Evolutionary conservation across 2,329 filamentous ascomycete genomes (phyloP), one percentile per base, ranked within the genome.

Genomic region (Balansia obtecta): DNA sequence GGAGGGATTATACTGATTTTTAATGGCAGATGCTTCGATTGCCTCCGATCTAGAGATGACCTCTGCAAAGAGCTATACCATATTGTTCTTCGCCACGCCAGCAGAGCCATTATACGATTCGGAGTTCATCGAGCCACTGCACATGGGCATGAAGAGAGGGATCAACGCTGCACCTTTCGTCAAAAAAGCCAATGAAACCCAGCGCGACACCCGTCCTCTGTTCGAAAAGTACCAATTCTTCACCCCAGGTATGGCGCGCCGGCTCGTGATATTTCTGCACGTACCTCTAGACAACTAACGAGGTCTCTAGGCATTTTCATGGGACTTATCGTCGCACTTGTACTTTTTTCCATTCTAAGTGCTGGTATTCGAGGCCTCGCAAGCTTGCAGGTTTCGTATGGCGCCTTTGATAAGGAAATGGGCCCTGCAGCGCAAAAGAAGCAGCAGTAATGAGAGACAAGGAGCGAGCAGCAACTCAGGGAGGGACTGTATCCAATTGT

Each of bases 161-260:
- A 53, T 69, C 8, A 60, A 66, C 18, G 57, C 57, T 20, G 51
- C 55, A n/a, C 49, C 54, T n/a, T 46, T 55, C 20, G 55, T 55
- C 56, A 69, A 65, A 50, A 67, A 68, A 16, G 61, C 63, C 15
- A 73, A 77, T 52, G 60, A 55, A 49, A 70, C 64, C 7, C 64
- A 60, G 7, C 59, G 61, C 48, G 60, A 74, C 51, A 73, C 67
- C 37, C 65, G 74, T 32, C 74, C 80, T 4, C 68, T 95, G 42
- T 97, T 98, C 60, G 86, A 94, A 68, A 89, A 86, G 66, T 98
- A 98, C 67, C 86, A 95, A 65, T 97, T 90, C 71, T 85, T 98
- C 58, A 91, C 85, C 11, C 88, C 89, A 61, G 88, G 88, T 91
- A 70, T 53, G 56, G 16, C 18, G 39, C 20, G 42, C 27, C 11